Conservation (phyloP, 164 flowering plant genomes). For the Protea cynaroides region DNA sequence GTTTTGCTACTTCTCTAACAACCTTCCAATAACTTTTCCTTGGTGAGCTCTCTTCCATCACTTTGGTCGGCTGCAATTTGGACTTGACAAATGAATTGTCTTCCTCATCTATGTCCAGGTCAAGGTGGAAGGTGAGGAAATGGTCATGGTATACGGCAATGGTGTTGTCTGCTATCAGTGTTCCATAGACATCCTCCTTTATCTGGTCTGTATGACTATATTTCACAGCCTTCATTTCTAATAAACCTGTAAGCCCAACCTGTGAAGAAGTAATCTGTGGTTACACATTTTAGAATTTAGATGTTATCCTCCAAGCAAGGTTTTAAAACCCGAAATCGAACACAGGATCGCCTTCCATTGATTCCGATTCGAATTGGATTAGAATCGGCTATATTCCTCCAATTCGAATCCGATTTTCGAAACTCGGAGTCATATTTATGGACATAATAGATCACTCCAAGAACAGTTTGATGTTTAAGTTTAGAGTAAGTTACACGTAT, state of each 20-base stretch:
- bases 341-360: no score
- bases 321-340: no score
- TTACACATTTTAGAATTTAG: neutral
- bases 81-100: constrained; percentile 53
- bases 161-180: constrained; percentile 43
- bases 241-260: constrained; percentile 56
- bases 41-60: constrained; percentile 22
- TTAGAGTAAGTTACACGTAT: no score
- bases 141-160: constrained; percentile 65
- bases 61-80: constrained; percentile 24
- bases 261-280: constrained; percentile 8
- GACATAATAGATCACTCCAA: no score
- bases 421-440: no score
- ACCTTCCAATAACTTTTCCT: constrained; percentile 70
- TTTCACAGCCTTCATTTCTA: constrained; percentile 46
- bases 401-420: no score
- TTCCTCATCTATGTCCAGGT: constrained; percentile 63
- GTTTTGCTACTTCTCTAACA: constrained; percentile 34
- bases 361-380: no score
- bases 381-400: no score
- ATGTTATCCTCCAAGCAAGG: no score
- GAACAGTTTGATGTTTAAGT: no score
- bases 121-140: constrained; percentile 57
- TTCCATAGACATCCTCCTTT: constrained; percentile 38
- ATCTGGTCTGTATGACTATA: constrained; percentile 39